Conservation (phyloP, 2,329 filamentous ascomycete genomes). For the Calonectria fujianensis region DNA sequence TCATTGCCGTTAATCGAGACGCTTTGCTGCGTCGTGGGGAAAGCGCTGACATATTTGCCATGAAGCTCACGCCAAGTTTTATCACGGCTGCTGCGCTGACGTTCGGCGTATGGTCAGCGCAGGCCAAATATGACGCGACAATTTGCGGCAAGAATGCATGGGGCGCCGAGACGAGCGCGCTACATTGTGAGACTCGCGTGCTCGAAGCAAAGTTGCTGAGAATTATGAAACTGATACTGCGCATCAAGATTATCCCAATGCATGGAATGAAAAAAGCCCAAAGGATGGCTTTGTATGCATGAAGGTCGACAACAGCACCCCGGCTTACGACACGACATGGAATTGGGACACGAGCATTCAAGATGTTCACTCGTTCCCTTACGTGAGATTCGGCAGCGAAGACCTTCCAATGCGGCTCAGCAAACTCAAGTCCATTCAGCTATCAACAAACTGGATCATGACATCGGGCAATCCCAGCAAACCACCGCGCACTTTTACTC, state of each 20-base stretch:
- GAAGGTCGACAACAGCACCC: conserved; percentile 52
- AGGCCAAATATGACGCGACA: conserved; percentile 27
- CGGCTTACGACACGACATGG: conserved; percentile 49
- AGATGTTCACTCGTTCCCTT: conserved; percentile 54
- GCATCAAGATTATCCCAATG: conserved; percentile 51
- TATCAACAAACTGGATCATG: conserved; percentile 53
- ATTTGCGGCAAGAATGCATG: conserved; percentile 32
- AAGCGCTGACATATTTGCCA: conserved; percentile 3
- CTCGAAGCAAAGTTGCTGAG: too few relatives aligned
- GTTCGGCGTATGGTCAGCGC: conserved; percentile 14
- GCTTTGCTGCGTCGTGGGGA: background rate
- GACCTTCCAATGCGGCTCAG: conserved; percentile 49
- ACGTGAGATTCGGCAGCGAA: conserved; percentile 50
- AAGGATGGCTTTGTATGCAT: conserved; percentile 51
- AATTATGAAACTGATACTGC: conserved; percentile 17
- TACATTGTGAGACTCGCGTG: background rate
- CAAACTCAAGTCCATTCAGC: conserved; percentile 45
- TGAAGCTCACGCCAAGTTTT: background rate
- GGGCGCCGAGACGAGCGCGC: background rate
- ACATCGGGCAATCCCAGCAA: conserved; percentile 37
- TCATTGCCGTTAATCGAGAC: background rate
- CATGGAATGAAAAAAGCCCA: conserved; percentile 52
- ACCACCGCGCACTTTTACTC: conserved; percentile 41
- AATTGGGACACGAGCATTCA: conserved; percentile 51
- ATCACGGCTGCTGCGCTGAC: conserved; percentile 3